A percentile compares a stretch with the other conserved stretches of the same genome.
Conservation (phyloP, 2,329 filamentous ascomycete genomes). For the Hypoxylon sp. region DNA sequence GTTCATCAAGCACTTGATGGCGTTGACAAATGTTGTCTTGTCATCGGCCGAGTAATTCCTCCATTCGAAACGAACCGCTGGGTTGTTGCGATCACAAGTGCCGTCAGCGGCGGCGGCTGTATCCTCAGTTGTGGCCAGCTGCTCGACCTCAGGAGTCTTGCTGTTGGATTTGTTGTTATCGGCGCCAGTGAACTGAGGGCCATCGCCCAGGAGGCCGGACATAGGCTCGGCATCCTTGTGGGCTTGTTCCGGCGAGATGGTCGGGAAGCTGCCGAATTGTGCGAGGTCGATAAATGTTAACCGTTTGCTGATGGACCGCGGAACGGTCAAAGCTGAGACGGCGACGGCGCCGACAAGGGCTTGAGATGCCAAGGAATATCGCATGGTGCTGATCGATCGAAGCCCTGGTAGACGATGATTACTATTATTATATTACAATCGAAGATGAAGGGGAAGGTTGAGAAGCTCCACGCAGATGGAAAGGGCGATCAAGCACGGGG, state of each 20-base stretch:
- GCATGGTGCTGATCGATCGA: slow-evolving; percentile 37
- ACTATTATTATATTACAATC: slow-evolving; percentile 30
- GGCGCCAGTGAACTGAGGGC: slow-evolving; percentile 21
- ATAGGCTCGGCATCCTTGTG: slow-evolving; percentile 34
- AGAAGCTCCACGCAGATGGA: slow-evolving; percentile 23
- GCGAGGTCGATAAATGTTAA: slow-evolving; percentile 39
- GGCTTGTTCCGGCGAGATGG: slow-evolving; percentile 41
- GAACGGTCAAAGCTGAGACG: slow-evolving; percentile 42
- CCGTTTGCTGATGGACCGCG: slow-evolving; percentile 31
- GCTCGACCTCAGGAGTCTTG: no score
- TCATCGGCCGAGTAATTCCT: slow-evolving; percentile 44
- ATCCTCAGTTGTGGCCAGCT: slow-evolving; percentile 18
- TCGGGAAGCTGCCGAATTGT: slow-evolving; percentile 44
- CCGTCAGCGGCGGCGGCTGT: slow-evolving; percentile 17
- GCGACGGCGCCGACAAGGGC: slow-evolving; percentile 42
- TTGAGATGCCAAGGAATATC: slow-evolving; percentile 40
- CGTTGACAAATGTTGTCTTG: slow-evolving; percentile 46
- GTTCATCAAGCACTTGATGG: slow-evolving; percentile 48
- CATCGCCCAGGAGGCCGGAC: slow-evolving; percentile 27
- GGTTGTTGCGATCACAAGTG: slow-evolving; percentile 42
- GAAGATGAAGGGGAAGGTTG: slow-evolving; percentile 16
- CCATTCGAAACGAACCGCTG: slow-evolving; percentile 46
- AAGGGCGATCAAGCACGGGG: slow-evolving; percentile 25
- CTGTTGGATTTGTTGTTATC: slow-evolving; percentile 16
- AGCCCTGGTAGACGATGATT: slow-evolving; percentile 18